Evolutionary conservation across 768 basidiomycete species (phyloP).

Genomic region (Coprinopsis sp.): DNA sequence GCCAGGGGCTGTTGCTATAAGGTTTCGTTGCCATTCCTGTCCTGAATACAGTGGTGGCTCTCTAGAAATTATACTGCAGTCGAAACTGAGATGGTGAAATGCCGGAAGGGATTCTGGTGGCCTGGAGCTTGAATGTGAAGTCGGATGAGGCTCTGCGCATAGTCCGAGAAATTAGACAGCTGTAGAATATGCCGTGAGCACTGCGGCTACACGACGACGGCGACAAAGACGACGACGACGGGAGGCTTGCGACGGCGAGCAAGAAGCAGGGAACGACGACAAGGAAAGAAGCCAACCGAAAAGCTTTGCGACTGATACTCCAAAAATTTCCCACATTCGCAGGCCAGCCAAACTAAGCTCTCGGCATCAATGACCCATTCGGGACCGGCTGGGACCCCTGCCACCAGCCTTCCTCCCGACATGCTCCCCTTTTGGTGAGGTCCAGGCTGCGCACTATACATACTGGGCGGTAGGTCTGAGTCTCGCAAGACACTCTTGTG

Average conservation of each 20-base stretch:
- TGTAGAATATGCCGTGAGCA: background rate
- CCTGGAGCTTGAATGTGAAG: no score
- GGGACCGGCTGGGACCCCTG: background rate
- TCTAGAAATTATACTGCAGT: background rate
- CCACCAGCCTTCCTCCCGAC: no score
- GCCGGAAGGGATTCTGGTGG: no score
- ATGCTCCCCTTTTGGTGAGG: no score
- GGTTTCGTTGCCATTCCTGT: slow-evolving; percentile 12
- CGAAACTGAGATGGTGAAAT: background rate
- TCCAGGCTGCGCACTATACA: no score
- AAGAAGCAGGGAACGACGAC: background rate
- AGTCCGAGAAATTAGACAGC: no score
- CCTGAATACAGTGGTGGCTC: background rate
- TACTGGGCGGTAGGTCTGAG: no score
- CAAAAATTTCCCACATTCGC: slow-evolving; percentile 4
- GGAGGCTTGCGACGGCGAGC: background rate
- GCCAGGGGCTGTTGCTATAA: slow-evolving; percentile 14
- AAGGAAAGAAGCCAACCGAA: background rate
- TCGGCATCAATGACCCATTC: background rate
- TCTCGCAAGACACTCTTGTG: no score
- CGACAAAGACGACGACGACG: background rate
- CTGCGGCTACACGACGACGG: no score
- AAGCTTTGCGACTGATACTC: background rate
- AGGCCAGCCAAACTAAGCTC: background rate
- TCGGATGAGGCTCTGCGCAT: no score